Evolutionary conservation across 1,139 yeast species (phyloP), one percentile per base, ranked within the genome.

Genomic region (Lodderomyces jiufengensis): DNA sequence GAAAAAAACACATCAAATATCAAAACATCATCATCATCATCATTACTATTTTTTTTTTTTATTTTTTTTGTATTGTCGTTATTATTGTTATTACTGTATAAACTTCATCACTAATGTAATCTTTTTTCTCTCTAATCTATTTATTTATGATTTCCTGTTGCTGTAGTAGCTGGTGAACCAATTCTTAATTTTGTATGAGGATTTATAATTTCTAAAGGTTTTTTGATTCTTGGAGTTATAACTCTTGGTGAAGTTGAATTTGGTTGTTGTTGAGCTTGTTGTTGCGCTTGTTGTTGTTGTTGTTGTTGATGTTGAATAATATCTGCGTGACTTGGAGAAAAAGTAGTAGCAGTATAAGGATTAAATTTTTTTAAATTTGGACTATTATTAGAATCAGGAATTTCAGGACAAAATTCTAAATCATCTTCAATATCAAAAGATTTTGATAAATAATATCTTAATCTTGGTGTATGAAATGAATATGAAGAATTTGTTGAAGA

Each of bases 171-270:
- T 14, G 85, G 81, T 16, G 84, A 77, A 4, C 70, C 70, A 22
- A 83, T 76, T 51, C 82, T 70, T 63, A 80, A 56, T 33, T 87
- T 87, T 4, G 94, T 84, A 37, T 74, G 77, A 7, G 95, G 95
- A 55, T 84, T 82, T 43, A 85, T 80, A 47, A 84, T 84, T 53
- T 84, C 92, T 52, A 85, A 60, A 5, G 81, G 78, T 48, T 78
- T 78, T 54, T 73, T 76, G 27, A 72, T 69, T 46, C 84, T 63
- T 22, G 83, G 83, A 4, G 84, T 76, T 37, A 62, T 63, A 3
- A 65, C 65, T 39, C 74, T 57, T 11, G 76, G 76, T 14, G 52
- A 43, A 11, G 48, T 42, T 32, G 42, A 35, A 32, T 36, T 39
- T 45, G n/a, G n/a, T n/a, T n/a, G n/a, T n/a, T n/a, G n/a, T n/a